Evolutionary conservation across 129 eudicot genomes (phyloP), one percentile per base, ranked within the genome.

Genomic region (Lactuca saligna): DNA sequence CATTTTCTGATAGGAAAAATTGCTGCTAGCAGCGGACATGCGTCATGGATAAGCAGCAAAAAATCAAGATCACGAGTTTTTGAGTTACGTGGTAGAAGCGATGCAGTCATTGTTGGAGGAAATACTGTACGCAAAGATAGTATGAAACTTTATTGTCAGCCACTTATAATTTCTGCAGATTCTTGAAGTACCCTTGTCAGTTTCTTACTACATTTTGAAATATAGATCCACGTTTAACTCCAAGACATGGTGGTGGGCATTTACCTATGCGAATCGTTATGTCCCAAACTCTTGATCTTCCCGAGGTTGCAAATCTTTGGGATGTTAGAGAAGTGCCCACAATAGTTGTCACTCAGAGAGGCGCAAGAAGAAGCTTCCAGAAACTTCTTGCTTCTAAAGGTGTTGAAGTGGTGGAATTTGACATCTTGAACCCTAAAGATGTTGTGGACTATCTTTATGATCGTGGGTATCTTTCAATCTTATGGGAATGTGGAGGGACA

Each of bases 401-500:
- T 9, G 91, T 93, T 70, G 99, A 93, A 80, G 97, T 93, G 10
- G 90, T 93, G 56, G 99, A 93, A 69, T 93, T 93, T 70, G 97
- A 93, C 42, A 86, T 93, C 32, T 71, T 93, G 51, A 87, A 93
- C 57, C 95, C 95, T 41, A 80, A 76, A 63, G 95, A 87, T 72
- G 88, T 93, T 50, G 86, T 82, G 75, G 90, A 83, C 32, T 93
- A 89, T 79, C 84, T 93, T 70, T 80, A 89, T 74, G 97, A 89
- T 66, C 91, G 99, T 78, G 99, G 97, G 17, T 87, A 88, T 73
- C 97, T 93, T 65, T 93, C 99, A 1, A 69, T 93, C 41, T 75
- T 93, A 75, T 93, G 99, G 99, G 99, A 93, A 64, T 93, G 99
- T 74, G 99, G 99, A 54, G 99, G 99, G 76, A 78, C 95, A 14